Evolutionary conservation across 2,329 filamentous ascomycete species (phyloP).

Genomic region (Penicillium sp.): DNA sequence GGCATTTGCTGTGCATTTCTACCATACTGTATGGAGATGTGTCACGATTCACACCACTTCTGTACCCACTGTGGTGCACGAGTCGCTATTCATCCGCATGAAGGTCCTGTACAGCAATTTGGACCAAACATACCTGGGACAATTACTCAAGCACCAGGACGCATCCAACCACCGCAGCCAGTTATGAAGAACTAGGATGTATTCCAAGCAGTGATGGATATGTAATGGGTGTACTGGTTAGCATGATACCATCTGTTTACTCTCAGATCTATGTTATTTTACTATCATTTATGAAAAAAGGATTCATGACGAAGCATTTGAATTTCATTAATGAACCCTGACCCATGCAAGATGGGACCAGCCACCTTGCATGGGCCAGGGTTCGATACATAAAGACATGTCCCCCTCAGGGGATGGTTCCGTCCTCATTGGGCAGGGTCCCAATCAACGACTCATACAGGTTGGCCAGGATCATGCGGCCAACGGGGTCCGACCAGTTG

Average conservation of each 20-base stretch:
- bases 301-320: background rate
- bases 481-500: background rate
- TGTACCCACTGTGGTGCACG: slow-evolving; percentile 7
- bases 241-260: background rate
- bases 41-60: slow-evolving; percentile 17
- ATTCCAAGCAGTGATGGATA: background rate
- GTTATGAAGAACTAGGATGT: background rate
- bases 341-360: background rate
- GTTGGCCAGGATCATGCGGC: background rate
- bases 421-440: background rate
- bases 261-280: background rate
- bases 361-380: background rate
- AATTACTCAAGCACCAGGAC: background rate
- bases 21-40: slow-evolving; percentile 18
- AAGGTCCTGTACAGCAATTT: background rate
- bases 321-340: background rate
- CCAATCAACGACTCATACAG: background rate
- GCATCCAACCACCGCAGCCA: background rate
- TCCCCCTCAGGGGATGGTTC: background rate
- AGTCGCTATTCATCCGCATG: background rate
- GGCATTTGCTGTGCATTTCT: slow-evolving; percentile 15
- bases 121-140: background rate
- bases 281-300: background rate
- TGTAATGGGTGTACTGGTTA: background rate
- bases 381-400: background rate